Evolutionary conservation across 225 moss, liverwort and hornwort species (phyloP).

Genomic region (Bryum argenteum): DNA sequence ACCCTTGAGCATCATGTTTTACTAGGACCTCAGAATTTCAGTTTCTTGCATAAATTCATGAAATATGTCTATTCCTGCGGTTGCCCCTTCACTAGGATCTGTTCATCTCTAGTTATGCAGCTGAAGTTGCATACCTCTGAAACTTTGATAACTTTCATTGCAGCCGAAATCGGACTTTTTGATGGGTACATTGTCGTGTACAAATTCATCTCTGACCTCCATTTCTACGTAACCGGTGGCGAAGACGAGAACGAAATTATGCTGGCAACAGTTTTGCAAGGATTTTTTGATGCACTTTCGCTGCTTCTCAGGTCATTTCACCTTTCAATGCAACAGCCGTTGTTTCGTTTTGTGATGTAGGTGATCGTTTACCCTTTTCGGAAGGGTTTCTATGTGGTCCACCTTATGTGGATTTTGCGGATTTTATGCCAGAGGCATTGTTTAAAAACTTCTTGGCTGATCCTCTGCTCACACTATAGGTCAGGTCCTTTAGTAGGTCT

Average conservation of each 20-base stretch:
- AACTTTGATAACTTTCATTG: constrained; percentile 12
- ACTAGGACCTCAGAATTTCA: constrained; percentile 13
- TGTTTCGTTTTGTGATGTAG: constrained; percentile 3
- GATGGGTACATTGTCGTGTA: constrained; percentile 67
- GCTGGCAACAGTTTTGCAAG: constrained; percentile 66
- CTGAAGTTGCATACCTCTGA: constrained; percentile 19
- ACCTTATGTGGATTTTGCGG: no score
- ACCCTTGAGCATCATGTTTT: neutral
- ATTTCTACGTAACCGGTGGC: constrained; percentile 69
- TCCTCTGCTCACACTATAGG: neutral
- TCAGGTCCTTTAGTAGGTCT: neutral
- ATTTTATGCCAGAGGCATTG: neutral
- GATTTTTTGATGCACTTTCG: constrained; percentile 65
- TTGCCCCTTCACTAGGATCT: neutral
- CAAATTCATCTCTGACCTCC: constrained; percentile 65
- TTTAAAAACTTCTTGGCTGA: constrained; percentile 1
- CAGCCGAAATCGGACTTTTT: constrained; percentile 72
- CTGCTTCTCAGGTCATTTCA: constrained; percentile 59
- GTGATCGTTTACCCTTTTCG: neutral
- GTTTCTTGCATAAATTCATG: neutral
- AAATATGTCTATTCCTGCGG: neutral
- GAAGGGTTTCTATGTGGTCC: neutral
- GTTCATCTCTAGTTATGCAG: neutral
- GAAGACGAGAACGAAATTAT: constrained; percentile 74
- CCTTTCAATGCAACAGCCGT: constrained; percentile 17